Evolutionary conservation across 2,329 filamentous ascomycete genomes (phyloP), one percentile per base, ranked within the genome.

Genomic region (Camillea tinctor): DNA sequence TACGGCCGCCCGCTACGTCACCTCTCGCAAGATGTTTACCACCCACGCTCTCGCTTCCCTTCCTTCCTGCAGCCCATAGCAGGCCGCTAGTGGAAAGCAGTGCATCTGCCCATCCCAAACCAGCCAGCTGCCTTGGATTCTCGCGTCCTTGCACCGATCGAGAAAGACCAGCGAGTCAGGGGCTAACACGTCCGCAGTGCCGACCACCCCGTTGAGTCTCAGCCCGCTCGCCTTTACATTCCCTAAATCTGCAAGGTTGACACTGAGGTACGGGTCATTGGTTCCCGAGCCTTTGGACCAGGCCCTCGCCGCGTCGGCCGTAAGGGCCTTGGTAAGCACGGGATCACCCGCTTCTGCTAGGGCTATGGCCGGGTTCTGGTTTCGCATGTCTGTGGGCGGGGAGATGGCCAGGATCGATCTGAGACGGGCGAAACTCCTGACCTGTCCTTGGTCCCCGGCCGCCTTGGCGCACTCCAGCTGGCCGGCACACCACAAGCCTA

Each of bases 41-140:
- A 81, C 72, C 78, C 81, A 84, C 1, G 79, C 72, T 26, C 79
- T 72, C 0, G 70, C 79, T 60, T 80, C 71, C 26, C 73, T 76
- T 1, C 80, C 77, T 64, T 86, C 83, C 4, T 68, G 71, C 23
- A 85, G 44, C 0, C 76, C 76, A 63, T 81, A 85, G 1, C 74
- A 72, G 52, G 77, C 80, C 1, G 80, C 78, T 40, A 87, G 69
- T 1, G 81, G 77, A 56, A 86, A 87, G 60, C 81, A 84, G 69
- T 87, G 84, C 81, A 87, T 87, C 71, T 86, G 81, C 19, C 79
- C 79, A 19, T 84, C 78, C 84, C 84, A 87, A 9, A 84, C 74
- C 49, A 87, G 64, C 85, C 84, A 87, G 58, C 82, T 74, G 0
- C 84, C 84, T 1, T 70, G 54, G 0, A 86, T 76, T 0, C 77